Evolutionary conservation across 164 flowering plant species (phyloP), one percentile per base, ranked within the genome.

Genomic region (Nelumbo lutea): DNA sequence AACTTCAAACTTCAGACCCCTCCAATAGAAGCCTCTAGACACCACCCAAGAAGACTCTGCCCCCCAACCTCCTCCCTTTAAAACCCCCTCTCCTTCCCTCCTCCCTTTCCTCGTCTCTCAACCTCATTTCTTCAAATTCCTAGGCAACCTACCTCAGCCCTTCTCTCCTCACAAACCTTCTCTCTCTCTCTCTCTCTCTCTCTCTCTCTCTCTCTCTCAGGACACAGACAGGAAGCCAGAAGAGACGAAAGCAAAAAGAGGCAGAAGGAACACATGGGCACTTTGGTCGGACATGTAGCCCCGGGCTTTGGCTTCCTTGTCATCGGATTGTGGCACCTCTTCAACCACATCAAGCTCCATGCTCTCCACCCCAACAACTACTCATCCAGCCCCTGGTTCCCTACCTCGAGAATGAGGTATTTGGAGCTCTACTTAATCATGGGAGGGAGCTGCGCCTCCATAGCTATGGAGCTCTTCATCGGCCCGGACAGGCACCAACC

Each of bases 391-490:
- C 79, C 83, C 57, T 88, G 93, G 93, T 86, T 88, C 53, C 90
- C 89, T 15, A 42, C 84, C 42, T 40, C 86, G 7, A 78, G 46
- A 64, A 2, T 77, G 60, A 78, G 78, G 66, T 72, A 84, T 74
- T 48, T 84, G 14, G 93, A 88, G 78, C 86, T 84, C 10, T 76
- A 65, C 72, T 53, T 79, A 8, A 85, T 88, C 81, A 84, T 84
- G 78, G 47, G 14, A 0, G 86, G 77, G 14, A 61, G 70, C 62
- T 43, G 64, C 8, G 45, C 65, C 57, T 86, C 87, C 64, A 78
- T 86, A 42, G 68, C 87, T 73, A 83, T 84, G 86, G 93, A 88
- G 74, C 88, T 88, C 66, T 83, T 86, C 68, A 76, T 86, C 47
- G 83, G 88, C 41, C 90, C 89, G 1, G 58, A 47, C 4, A 64